These are phyloP conservation scores for Stropharia rugosoannulata DNA, from an alignment of 768 basidiomycete species.

Conservation along the genomic window DNA sequence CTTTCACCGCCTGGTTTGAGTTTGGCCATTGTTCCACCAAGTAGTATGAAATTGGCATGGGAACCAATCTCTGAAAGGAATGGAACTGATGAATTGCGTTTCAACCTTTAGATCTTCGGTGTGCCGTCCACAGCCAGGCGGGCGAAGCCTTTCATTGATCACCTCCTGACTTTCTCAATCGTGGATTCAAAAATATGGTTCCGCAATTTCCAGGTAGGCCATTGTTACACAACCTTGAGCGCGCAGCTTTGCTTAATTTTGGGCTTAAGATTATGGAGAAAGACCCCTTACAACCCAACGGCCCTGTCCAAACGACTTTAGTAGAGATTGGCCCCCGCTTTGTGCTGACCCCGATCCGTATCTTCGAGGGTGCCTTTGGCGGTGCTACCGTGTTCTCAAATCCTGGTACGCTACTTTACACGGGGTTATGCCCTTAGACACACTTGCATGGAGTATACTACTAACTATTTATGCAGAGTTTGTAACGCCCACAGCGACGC, in stretches of 20 bases:
- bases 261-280: slow-evolving; percentile 83
- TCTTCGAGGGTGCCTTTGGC: slow-evolving; percentile 96
- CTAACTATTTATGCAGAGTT: slow-evolving; percentile 61
- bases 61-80: not conserved
- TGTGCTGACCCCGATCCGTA: slow-evolving; percentile 94
- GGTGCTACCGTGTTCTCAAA: slow-evolving; percentile 96
- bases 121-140: slow-evolving; percentile 89
- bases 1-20: not conserved
- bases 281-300: slow-evolving; percentile 85
- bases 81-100: slow-evolving; percentile 1
- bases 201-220: slow-evolving; percentile 89
- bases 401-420: slow-evolving; percentile 58
- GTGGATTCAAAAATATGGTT: slow-evolving; percentile 99
- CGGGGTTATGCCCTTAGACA: slow-evolving; percentile 12
- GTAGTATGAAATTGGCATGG: not conserved
- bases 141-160: slow-evolving; percentile 97
- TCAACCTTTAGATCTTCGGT: slow-evolving; percentile 75
- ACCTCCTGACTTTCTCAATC: slow-evolving; percentile 94
- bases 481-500: slow-evolving; percentile 80
- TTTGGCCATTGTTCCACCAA: not conserved
- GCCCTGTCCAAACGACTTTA: slow-evolving; percentile 82
- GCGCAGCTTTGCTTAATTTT: slow-evolving; percentile 17
- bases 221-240: not conserved
- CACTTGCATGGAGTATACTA: not conserved
- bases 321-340: slow-evolving; percentile 98